A percentile compares a stretch with the other conserved stretches of the same genome.
phyloP scores from a whole-genome alignment of 2,329 filamentous ascomycete species.

The Pseudonectria buxi region DNA sequence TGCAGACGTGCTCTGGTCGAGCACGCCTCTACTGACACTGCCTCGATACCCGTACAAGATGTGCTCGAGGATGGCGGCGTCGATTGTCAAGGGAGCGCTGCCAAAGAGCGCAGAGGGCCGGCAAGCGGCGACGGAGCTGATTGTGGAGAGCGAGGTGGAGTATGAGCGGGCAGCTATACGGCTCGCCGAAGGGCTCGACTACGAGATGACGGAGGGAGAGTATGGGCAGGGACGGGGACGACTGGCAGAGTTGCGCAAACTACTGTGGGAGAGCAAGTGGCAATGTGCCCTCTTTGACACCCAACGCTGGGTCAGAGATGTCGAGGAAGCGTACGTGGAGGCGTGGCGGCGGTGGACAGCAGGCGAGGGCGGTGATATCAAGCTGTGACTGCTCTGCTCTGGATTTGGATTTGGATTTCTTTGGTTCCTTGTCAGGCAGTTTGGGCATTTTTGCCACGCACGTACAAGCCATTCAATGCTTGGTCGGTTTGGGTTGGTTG shows the following conservation, averaged over 20 bases:
- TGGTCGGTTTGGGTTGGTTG: not conserved
- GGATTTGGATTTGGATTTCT: too few species aligned
- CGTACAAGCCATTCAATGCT: not conserved
- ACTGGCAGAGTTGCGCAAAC: constrained; percentile 68
- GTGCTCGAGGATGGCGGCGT: constrained; percentile 97
- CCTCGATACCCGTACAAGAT: constrained; percentile 96
- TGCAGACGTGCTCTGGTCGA: constrained; percentile 93
- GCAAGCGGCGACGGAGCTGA: constrained; percentile 65
- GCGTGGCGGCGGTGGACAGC: constrained; percentile 85
- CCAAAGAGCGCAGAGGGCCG: constrained; percentile 64
- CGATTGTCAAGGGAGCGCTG: constrained; percentile 82
- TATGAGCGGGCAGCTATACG: constrained; percentile 74
- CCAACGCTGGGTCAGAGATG: constrained; percentile 77
- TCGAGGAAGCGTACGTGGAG: constrained; percentile 81
- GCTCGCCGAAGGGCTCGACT: constrained; percentile 58
- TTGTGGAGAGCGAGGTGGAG: constrained; percentile 68
- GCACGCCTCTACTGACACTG: constrained; percentile 83
- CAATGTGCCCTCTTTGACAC: constrained; percentile 87
- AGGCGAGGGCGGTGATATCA: constrained; percentile 88
- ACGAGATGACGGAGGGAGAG: constrained; percentile 38
- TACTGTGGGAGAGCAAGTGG: constrained; percentile 81
- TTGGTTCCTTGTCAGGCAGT: too few species aligned
- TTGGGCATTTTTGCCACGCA: too few species aligned
- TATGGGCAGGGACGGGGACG: constrained; percentile 57
- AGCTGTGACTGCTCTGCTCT: constrained; percentile 54